These are phyloP conservation scores for Cucurbita argyrosperma DNA, from an alignment of 306 rosid species.

Conservation along the genomic window DNA sequence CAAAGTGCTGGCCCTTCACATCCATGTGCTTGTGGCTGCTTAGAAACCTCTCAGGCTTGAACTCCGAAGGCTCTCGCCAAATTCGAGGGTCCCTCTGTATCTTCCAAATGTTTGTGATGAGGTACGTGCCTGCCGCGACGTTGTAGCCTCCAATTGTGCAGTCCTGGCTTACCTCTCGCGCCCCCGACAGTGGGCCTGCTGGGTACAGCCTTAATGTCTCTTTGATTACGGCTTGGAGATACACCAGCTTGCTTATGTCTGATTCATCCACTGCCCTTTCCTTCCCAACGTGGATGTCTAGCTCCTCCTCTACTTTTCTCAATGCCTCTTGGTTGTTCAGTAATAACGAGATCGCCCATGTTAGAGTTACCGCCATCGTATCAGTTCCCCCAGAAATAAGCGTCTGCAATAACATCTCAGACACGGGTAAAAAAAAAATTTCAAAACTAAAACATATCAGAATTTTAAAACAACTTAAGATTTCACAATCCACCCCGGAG, in stretches of 20 bases:
- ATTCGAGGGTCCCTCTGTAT: constrained; percentile 33
- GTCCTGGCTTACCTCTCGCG: constrained; percentile 21
- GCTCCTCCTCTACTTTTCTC: constrained; percentile 24
- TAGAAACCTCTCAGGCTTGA: constrained; percentile 44
- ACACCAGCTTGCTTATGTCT: constrained; percentile 28
- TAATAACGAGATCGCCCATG: constrained; percentile 23
- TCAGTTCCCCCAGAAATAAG: constrained; percentile 34
- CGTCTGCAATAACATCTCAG: neutral
- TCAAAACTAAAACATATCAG: too few relatives aligned
- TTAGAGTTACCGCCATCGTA: constrained; percentile 27
- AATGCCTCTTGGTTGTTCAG: constrained; percentile 19
- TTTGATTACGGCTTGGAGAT: constrained; percentile 16
- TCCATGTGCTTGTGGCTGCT: constrained; percentile 22
- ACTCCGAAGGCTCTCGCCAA: constrained; percentile 35
- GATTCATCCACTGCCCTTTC: constrained; percentile 28
- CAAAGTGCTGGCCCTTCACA: constrained; percentile 29
- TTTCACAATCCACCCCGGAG: too few relatives aligned
- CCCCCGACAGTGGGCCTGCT: constrained; percentile 27
- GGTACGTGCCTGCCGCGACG: constrained; percentile 24
- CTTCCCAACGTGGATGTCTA: constrained; percentile 39
- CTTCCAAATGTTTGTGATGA: constrained; percentile 35
- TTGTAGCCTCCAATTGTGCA: constrained; percentile 28
- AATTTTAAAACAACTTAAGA: too few relatives aligned
- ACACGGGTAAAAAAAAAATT: too few relatives aligned
- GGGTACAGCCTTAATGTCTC: constrained; percentile 30